Evolutionary conservation across 2,329 filamentous ascomycete species (phyloP).

Genomic region (Byssoonygena ceratinophila): DNA sequence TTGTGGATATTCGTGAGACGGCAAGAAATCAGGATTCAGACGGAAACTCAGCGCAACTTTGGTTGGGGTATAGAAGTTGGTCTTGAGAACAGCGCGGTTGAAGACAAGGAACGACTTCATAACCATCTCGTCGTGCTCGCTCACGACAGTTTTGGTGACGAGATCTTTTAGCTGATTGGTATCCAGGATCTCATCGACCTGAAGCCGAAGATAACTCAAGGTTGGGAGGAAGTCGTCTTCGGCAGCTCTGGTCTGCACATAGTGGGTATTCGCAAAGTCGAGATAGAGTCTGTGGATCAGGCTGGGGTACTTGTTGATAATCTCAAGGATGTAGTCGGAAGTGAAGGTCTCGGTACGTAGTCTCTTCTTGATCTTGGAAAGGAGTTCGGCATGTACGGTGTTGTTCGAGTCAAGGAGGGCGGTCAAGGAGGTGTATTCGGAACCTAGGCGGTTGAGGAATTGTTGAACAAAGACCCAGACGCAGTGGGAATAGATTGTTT

Average conservation of each 20-base stretch:
- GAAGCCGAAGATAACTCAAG: slow-evolving; percentile 55
- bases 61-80: slow-evolving; percentile 94
- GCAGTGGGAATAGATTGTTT: slow-evolving; percentile 94
- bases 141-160: slow-evolving; percentile 69
- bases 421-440: slow-evolving; percentile 80
- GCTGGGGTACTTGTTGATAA: slow-evolving; percentile 81
- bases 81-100: slow-evolving; percentile 89
- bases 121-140: slow-evolving; percentile 96
- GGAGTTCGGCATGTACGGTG: slow-evolving; percentile 71
- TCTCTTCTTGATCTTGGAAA: slow-evolving; percentile 90
- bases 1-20: slow-evolving; percentile 83
- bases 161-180: slow-evolving; percentile 62
- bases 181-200: slow-evolving; percentile 63
- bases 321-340: slow-evolving; percentile 93
- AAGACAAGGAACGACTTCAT: slow-evolving; percentile 95
- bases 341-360: slow-evolving; percentile 95
- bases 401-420: slow-evolving; percentile 71
- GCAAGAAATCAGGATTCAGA: slow-evolving; percentile 68
- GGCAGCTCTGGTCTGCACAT: slow-evolving; percentile 54
- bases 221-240: slow-evolving; percentile 61
- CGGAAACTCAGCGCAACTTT: slow-evolving; percentile 98
- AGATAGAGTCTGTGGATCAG: slow-evolving; percentile 82
- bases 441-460: slow-evolving; percentile 87
- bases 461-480: slow-evolving; percentile 97
- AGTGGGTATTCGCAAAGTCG: slow-evolving; percentile 81